Conservation (phyloP, 1,284 basidiomycete species). For the Coniferiporia weirii region DNA sequence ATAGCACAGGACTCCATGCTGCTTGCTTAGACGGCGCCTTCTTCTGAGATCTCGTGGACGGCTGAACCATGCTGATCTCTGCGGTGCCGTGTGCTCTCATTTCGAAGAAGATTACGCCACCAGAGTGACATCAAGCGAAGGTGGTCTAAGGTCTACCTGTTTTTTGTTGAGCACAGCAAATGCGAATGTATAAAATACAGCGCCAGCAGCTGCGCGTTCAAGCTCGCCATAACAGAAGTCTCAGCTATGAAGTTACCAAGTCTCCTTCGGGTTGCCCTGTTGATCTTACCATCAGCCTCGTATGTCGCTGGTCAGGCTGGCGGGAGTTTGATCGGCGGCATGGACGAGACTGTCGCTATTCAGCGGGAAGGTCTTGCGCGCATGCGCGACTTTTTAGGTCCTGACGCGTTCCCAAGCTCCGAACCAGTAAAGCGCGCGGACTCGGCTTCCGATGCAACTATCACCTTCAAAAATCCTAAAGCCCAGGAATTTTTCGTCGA, state of each 20-base stretch:
- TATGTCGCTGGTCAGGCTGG: slow-evolving; percentile 4
- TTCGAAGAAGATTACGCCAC: not conserved
- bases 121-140: not conserved
- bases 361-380: slow-evolving; percentile 45
- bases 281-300: not conserved
- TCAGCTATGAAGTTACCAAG: not conserved
- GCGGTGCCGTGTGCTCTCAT: not conserved
- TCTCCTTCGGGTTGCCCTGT: not conserved
- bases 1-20: not conserved
- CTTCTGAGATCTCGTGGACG: not conserved
- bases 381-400: slow-evolving; percentile 39
- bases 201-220: too few relatives aligned
- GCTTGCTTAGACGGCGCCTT: not conserved
- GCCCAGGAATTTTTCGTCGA: slow-evolving; percentile 30
- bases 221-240: not conserved
- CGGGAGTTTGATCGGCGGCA: slow-evolving; percentile 21
- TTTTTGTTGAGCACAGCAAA: not conserved
- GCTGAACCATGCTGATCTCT: not conserved
- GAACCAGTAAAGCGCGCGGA: slow-evolving; percentile 17
- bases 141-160: not conserved
- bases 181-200: not conserved
- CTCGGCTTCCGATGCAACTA: slow-evolving; percentile 22
- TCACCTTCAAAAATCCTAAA: slow-evolving; percentile 30
- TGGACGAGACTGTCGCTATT: slow-evolving; percentile 41
- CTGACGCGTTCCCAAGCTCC: slow-evolving; percentile 20